Base-by-base conservation (phyloP, 73 alveolate species). In the Stentor coeruleus region DNA sequence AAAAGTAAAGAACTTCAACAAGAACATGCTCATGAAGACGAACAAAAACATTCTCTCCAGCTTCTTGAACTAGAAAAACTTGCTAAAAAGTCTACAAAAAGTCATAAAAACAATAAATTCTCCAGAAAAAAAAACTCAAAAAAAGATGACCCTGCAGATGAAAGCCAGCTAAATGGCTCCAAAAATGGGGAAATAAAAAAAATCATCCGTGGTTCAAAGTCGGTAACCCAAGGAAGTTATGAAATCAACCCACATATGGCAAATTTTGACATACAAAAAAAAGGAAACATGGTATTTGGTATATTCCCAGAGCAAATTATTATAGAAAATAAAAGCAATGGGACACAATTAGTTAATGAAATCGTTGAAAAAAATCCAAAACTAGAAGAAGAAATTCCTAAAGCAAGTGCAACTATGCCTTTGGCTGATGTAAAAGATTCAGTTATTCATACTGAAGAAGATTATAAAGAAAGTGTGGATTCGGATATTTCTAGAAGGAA, bases 401-500 rank as follows among this genome's bases (percentile, higher is more conserved):
- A 20, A 66, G 79, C 49, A 26, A 26, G 42, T 15, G 36, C 37
- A 31, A 66, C 79, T 28, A 66, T 66, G 79, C 79, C 79, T 28
- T 26, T 31, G 14, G 37, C 37, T 26, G 79, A 66, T 33, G 79
- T 66, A 11, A 66, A 66, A 11, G 36, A 20, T 26, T 31, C 79
- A 20, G 79, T 66, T 28, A 66, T 20, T 28, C 26, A 66, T 11
- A 31, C 79, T 28, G 79, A 66, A 66, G 79, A 66, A 66, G 37
- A 66, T 28, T 66, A 66, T 31, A 66, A 66, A 66, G 79, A 66
- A 1, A 20, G 20, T 20, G 11, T 31, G 33, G 33, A 40, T 31
- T 66, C 79, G 15, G 79, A 66, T 33, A 66, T 66, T 1, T 66
- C 79, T 26, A 66, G 37, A 66, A 20, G 79, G 33, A 66, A 66